Evolutionary conservation across 768 basidiomycete species (phyloP).

Genomic region (Saitozyma sp.): DNA sequence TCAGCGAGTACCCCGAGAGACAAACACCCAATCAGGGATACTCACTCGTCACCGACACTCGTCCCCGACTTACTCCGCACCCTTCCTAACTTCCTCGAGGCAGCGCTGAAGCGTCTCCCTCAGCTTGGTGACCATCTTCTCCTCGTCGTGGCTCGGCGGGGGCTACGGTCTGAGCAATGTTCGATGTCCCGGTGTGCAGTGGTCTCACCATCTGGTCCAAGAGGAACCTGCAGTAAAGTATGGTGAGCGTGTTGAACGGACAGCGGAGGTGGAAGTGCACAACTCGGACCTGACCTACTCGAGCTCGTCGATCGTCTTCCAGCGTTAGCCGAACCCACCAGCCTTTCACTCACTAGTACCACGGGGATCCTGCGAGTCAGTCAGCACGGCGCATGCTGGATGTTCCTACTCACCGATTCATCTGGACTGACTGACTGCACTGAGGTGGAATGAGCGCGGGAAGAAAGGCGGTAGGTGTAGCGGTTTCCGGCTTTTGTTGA

Average conservation of each 20-base stretch:
- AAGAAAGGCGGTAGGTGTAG: too few relatives aligned
- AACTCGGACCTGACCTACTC: conserved; percentile 27
- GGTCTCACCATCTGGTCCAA: conserved; percentile 34
- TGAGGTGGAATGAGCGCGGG: too few relatives aligned
- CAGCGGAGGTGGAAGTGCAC: too few relatives aligned
- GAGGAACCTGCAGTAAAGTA: conserved; percentile 24
- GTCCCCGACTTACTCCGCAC: conserved; percentile 21
- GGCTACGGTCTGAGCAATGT: conserved; percentile 17
- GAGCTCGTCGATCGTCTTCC: conserved; percentile 43
- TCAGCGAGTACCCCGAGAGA: too few relatives aligned
- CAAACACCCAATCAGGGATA: too few relatives aligned
- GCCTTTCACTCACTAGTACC: conserved; percentile 26
- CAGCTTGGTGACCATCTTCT: conserved; percentile 31
- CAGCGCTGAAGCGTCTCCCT: conserved; percentile 28
- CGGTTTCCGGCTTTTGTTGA: too few relatives aligned
- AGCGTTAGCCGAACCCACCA: background rate
- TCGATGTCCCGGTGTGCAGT: background rate
- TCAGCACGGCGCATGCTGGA: too few relatives aligned
- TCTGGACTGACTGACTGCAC: too few relatives aligned
- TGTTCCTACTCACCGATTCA: too few relatives aligned
- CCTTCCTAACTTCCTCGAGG: conserved; percentile 35
- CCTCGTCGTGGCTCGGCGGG: conserved; percentile 41
- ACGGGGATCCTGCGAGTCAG: conserved; percentile 27
- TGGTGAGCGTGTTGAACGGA: background rate
- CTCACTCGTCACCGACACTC: background rate